phyloP scores from a whole-genome alignment of 2,329 filamentous ascomycete genomes.

The Neopestalotiopsis clavispora region DNA sequence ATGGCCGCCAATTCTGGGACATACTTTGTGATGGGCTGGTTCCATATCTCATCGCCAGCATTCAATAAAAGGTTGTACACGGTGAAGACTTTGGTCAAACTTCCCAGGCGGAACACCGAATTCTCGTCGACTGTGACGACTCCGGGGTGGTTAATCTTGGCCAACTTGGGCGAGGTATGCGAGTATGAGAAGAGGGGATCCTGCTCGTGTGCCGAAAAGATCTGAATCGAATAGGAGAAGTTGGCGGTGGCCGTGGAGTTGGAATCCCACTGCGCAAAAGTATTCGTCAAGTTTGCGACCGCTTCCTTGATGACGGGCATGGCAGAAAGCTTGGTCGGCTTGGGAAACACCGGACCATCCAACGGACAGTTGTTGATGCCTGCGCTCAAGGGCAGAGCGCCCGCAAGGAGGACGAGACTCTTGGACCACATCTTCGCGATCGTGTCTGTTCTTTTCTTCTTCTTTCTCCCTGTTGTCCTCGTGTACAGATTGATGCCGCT shows the following conservation, averaged over 20 bases:
- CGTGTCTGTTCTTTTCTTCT: neutral
- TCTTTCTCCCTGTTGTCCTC: neutral
- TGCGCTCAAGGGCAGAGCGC: conserved; percentile 8
- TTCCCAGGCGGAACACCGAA: conserved; percentile 48
- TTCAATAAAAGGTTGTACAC: conserved; percentile 39
- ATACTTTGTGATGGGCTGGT: conserved; percentile 36
- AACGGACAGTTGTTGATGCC: conserved; percentile 28
- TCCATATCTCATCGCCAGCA: conserved; percentile 33
- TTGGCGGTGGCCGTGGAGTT: conserved; percentile 25
- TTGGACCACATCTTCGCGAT: conserved; percentile 4
- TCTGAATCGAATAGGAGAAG: conserved; percentile 43
- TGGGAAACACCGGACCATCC: conserved; percentile 33
- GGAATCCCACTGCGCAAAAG: conserved; percentile 21
- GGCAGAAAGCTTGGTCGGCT: conserved; percentile 27
- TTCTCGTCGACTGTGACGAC: conserved; percentile 41
- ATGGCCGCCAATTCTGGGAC: conserved; percentile 30
- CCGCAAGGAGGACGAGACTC: conserved; percentile 12
- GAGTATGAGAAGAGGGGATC: conserved; percentile 39
- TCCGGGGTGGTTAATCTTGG: conserved; percentile 32
- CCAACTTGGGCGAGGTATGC: conserved; percentile 38
- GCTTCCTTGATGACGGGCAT: conserved; percentile 28
- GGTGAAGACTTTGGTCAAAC: conserved; percentile 47
- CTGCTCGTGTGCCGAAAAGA: conserved; percentile 40
- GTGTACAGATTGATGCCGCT: neutral
- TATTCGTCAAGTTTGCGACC: conserved; percentile 27